Percentiles rank a stretch among this genome's conserved stretches.
Conservation (phyloP, 2,329 filamentous ascomycete genomes). For the Calonectria henricotiae region DNA sequence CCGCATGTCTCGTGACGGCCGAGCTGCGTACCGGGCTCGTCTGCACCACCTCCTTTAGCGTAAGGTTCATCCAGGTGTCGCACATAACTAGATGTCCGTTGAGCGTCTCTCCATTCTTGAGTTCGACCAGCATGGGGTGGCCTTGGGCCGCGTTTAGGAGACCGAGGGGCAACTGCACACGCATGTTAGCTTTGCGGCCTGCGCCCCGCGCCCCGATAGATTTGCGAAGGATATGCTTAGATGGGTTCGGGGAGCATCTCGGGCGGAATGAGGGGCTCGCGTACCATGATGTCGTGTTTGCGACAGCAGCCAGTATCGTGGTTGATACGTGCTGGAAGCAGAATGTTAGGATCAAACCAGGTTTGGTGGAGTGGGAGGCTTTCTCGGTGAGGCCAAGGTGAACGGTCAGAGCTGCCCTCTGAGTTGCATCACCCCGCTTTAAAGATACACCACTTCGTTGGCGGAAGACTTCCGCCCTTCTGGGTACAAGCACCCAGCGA, state of each 20-base stretch:
- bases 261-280: slow-evolving; percentile 5
- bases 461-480: slow-evolving; percentile 43
- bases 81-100: slow-evolving; percentile 97
- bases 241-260: background rate
- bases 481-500: slow-evolving; percentile 23
- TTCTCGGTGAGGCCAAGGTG: slow-evolving; percentile 50
- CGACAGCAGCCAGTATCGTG: slow-evolving; percentile 43
- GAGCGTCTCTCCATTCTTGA: slow-evolving; percentile 97
- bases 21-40: slow-evolving; percentile 80
- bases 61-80: slow-evolving; percentile 99
- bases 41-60: slow-evolving; percentile 96
- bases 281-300: slow-evolving; percentile 50
- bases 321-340: slow-evolving; percentile 47
- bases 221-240: background rate
- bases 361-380: slow-evolving; percentile 51
- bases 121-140: slow-evolving; percentile 97
- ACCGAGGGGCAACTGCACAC: slow-evolving; percentile 77
- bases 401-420: slow-evolving; percentile 37
- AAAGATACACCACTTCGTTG: slow-evolving; percentile 24
- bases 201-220: slow-evolving; percentile 23
- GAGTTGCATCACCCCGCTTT: slow-evolving; percentile 52
- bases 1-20: slow-evolving; percentile 13
- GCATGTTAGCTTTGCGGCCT: slow-evolving; percentile 48
- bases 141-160: slow-evolving; percentile 96
- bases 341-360: slow-evolving; percentile 49